These are phyloP conservation scores for Crinitomyces ghanaensis DNA, from an alignment of 805 yeast genomes.

Conservation along the genomic window DNA sequence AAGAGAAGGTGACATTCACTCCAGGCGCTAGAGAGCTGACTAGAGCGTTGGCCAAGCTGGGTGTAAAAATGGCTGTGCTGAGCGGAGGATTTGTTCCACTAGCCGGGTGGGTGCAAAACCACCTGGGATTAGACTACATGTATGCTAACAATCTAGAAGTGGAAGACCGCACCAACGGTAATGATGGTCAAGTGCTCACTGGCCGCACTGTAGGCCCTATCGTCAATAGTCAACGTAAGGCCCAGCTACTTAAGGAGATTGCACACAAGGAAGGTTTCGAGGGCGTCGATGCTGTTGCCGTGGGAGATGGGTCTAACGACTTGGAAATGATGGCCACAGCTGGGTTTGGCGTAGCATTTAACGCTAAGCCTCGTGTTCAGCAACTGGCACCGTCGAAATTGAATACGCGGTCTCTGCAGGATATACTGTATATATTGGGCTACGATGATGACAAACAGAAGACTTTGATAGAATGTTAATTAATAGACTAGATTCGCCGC, in stretches of 20 bases:
- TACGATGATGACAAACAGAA: slow-evolving; percentile 16
- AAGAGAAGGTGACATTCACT: slow-evolving; percentile 60
- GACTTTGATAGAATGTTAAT: slow-evolving; percentile 4
- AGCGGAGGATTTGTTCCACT: slow-evolving; percentile 93
- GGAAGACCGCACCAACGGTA: too few relatives aligned
- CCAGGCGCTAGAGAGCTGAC: slow-evolving; percentile 74
- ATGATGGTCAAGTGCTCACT: slow-evolving; percentile 41
- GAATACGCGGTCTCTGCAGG: slow-evolving; percentile 62
- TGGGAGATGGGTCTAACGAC: slow-evolving; percentile 98
- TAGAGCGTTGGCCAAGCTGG: slow-evolving; percentile 45
- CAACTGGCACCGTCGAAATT: slow-evolving; percentile 68
- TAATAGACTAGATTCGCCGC: neutral
- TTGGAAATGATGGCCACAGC: slow-evolving; percentile 83
- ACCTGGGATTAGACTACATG: slow-evolving; percentile 72
- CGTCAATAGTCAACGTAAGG: slow-evolving; percentile 81
- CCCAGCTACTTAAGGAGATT: slow-evolving; percentile 47
- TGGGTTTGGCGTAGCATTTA: slow-evolving; percentile 94
- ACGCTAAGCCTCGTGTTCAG: slow-evolving; percentile 92
- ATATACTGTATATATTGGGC: slow-evolving; percentile 74
- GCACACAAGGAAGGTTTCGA: slow-evolving; percentile 24
- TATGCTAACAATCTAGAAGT: slow-evolving; percentile 58
- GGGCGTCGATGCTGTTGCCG: slow-evolving; percentile 50
- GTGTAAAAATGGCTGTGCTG: slow-evolving; percentile 70
- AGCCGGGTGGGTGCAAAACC: slow-evolving; percentile 60
- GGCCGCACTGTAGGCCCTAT: slow-evolving; percentile 73